Conservation (phyloP, 2,329 filamentous ascomycete species). For the Cytospora mali region DNA sequence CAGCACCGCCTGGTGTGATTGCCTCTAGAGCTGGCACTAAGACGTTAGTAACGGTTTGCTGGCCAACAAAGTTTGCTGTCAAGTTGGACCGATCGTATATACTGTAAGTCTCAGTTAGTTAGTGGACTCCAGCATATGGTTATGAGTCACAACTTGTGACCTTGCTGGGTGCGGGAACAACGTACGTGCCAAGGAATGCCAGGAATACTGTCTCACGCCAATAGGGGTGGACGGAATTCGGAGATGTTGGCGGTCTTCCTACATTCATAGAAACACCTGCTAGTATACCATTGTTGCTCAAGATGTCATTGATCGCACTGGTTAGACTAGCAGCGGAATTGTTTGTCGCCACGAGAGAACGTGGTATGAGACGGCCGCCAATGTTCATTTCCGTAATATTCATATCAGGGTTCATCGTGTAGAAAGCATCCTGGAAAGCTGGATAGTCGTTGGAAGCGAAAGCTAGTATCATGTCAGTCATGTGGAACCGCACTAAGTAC, state of each 20-base stretch:
- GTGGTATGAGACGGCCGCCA: conserved; percentile 17
- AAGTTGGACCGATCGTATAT: conserved; percentile 5
- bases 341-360: background rate
- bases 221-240: conserved; percentile 5
- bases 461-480: background rate
- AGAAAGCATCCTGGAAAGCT: conserved; percentile 1
- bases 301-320: background rate
- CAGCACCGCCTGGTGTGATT: conserved; percentile 11
- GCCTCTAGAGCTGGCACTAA: conserved; percentile 29
- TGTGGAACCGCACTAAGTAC: background rate
- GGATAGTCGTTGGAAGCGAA: background rate
- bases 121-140: too few species aligned
- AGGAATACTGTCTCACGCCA: conserved; percentile 12
- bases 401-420: conserved; percentile 5
- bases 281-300: background rate
- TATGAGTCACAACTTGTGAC: too few species aligned
- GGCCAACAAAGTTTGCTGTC: conserved; percentile 5
- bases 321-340: background rate
- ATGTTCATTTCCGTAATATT: conserved; percentile 6
- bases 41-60: conserved; percentile 8
- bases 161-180: background rate
- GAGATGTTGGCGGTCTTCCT: background rate
- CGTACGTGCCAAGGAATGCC: conserved; percentile 11
- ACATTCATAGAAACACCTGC: conserved; percentile 8
- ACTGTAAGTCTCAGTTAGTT: background rate